Base-by-base conservation (phyloP, 805 yeast genomes). In the Maudiozyma bulderi region DNA sequence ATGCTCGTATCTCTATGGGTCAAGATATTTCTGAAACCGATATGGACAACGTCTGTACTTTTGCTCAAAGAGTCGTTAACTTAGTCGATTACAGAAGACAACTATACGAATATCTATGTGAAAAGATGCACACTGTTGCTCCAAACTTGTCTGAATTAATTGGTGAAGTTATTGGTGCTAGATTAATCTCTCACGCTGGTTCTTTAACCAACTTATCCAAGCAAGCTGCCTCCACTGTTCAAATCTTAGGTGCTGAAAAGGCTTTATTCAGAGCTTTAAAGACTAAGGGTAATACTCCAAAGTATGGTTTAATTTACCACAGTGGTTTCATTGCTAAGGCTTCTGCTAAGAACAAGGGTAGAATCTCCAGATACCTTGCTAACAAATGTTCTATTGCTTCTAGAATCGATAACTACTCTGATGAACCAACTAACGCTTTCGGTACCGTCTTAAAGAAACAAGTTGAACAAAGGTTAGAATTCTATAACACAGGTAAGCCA, bases 351-450 rank as follows among this genome's bases (percentile, higher is more conserved):
- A 93, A 93, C 77, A 93, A 93, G 82, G 99, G 99, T 72, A 85
- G 98, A 79, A 93, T 93, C 59, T 91, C 99, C 45, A 85, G 99
- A 75, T 93, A 90, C 74, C 77, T 93, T 72, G 99, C 99, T 57
- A 93, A 93, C 84, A 93, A 93, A 74, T 91, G 98, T 80, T 85
- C 99, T 40, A 91, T 93, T 73, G 99, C 99, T 52, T 88, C 96
- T 47, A 88, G 99, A 80, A 91, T 93, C 64, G 99, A 93, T 74
- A 88, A 88, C 75, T 93, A 88, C 72, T 84, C 96, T 50, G 99
- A 93, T 68, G 86, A 84, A 68, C 97, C 99, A 63, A 76, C 88
- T 43, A 85, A 84, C 54, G 86, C 80, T 47, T 93, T 93, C 61
- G 99, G 99, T 69, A 76, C 80, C 60, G 83, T 90, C 49, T 80